Evolutionary conservation across 495 filamentous ascomycete species (phyloP).

Genomic region (Hypoxylon perforatum): DNA sequence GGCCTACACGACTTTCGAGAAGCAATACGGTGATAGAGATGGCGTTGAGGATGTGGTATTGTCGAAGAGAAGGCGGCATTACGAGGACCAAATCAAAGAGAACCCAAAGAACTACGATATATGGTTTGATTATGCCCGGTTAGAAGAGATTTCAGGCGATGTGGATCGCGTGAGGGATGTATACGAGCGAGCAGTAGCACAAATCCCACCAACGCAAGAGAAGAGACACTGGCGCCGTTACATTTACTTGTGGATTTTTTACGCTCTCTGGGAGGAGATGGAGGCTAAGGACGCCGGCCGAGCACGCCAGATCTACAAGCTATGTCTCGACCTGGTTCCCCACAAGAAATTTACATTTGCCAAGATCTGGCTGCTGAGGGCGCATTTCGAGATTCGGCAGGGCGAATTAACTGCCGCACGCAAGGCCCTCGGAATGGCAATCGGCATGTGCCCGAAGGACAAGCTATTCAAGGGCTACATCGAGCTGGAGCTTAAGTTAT

Average conservation of each 20-base stretch:
- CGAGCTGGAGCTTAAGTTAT: slow-evolving; percentile 87
- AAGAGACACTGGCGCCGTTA: slow-evolving; percentile 98
- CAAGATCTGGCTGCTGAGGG: slow-evolving; percentile 94
- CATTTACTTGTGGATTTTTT: slow-evolving; percentile 98
- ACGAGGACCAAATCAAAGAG: slow-evolving; percentile 92
- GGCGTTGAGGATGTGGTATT: slow-evolving; percentile 96
- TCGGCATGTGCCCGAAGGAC: slow-evolving; percentile 96
- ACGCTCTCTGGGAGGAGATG: slow-evolving; percentile 93
- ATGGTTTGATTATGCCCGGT: slow-evolving; percentile 94
- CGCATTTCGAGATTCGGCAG: slow-evolving; percentile 93
- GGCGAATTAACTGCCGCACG: slow-evolving; percentile 80
- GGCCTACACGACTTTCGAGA: slow-evolving; percentile 96
- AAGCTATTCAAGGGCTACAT: slow-evolving; percentile 95
- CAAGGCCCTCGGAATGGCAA: slow-evolving; percentile 87
- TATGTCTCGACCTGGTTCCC: slow-evolving; percentile 86
- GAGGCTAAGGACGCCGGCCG: slow-evolving; percentile 81
- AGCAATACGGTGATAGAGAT: slow-evolving; percentile 94
- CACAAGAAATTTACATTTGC: slow-evolving; percentile 98
- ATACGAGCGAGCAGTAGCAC: slow-evolving; percentile 95
- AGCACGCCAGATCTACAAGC: slow-evolving; percentile 89
- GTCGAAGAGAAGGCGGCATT: slow-evolving; percentile 92
- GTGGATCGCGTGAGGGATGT: slow-evolving; percentile 85
- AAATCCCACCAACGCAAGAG: slow-evolving; percentile 94
- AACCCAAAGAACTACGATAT: slow-evolving; percentile 94
- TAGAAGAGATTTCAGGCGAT: slow-evolving; percentile 87